Percentiles rank a stretch among this genome's conserved stretches.
Conservation (phyloP, 148 eudicot genomes). For the Selenicereus undatus region DNA sequence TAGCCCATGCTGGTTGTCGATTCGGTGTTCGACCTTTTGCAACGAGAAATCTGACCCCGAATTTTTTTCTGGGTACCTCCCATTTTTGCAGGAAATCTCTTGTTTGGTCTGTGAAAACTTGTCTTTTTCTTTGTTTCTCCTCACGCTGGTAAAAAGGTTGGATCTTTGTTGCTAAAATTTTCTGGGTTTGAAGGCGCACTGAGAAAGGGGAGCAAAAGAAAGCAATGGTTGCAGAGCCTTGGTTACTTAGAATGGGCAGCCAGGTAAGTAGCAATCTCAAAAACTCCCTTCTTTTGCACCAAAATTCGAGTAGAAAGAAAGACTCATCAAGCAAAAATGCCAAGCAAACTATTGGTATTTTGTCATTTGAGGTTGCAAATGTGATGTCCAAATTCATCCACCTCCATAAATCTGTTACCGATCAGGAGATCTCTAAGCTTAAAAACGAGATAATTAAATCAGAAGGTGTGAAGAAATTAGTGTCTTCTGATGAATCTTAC, state of each 20-base stretch:
- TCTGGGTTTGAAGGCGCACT: background rate
- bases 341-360: conserved; percentile 53
- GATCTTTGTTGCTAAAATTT: conserved; percentile 22
- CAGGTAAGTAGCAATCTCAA: conserved; percentile 74
- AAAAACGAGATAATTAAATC: conserved; percentile 54
- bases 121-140: background rate
- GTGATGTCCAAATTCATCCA: conserved; percentile 76
- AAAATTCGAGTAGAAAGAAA: conserved; percentile 24
- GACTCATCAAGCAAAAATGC: conserved; percentile 21
- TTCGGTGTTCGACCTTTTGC: conserved; percentile 23
- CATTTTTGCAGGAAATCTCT: conserved; percentile 7
- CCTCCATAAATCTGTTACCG: conserved; percentile 60
- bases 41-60: background rate
- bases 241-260: conserved; percentile 72
- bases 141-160: conserved; percentile 13
- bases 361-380: conserved; percentile 89
- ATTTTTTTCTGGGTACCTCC: conserved; percentile 19
- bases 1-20: conserved; percentile 16
- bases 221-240: conserved; percentile 88
- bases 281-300: conserved; percentile 53
- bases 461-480: conserved; percentile 53
- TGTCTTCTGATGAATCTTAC: conserved; percentile 48
- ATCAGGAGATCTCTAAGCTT: conserved; percentile 48
- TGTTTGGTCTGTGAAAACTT: background rate
- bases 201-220: background rate